These are phyloP conservation scores for Aspergillus incahuasiensis DNA, from an alignment of 495 filamentous ascomycete genomes.

Conservation along the genomic window DNA sequence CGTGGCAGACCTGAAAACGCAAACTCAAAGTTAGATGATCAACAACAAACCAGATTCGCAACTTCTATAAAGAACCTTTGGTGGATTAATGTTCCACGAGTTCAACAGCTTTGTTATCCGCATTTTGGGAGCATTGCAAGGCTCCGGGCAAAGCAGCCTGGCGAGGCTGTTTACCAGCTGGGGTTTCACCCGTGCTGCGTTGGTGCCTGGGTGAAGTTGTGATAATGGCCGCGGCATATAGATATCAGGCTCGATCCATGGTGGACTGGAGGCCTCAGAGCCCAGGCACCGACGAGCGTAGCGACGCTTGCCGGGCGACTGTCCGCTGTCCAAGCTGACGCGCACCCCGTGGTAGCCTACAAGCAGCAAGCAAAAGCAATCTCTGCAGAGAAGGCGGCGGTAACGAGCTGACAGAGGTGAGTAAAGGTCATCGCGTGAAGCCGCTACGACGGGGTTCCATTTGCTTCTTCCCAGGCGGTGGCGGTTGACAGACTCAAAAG, in stretches of 20 bases:
- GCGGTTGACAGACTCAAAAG: constrained; percentile 20
- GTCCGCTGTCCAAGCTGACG: constrained; percentile 5
- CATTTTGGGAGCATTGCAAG: neutral
- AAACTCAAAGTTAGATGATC: neutral
- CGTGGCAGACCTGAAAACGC: neutral
- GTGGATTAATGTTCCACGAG: neutral
- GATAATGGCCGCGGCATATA: constrained; percentile 3
- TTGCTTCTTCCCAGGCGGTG: constrained; percentile 29
- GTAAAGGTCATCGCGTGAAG: neutral
- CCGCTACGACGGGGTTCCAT: constrained; percentile 38
- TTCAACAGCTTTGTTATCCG: neutral
- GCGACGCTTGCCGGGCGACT: neutral
- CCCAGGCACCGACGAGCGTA: constrained; percentile 23
- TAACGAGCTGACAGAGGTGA: neutral
- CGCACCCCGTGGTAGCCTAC: constrained; percentile 9
- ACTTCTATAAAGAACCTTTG: neutral
- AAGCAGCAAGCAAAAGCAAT: neutral
- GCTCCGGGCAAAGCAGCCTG: constrained; percentile 2
- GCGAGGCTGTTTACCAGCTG: constrained; percentile 12
- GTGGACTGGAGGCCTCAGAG: neutral
- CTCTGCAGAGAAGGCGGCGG: neutral
- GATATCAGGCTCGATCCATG: constrained; percentile 10
- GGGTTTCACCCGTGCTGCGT: neutral
- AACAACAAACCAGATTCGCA: neutral
- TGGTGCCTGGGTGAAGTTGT: constrained; percentile 9